Evolutionary conservation across 331 rosid species (phyloP).

Genomic region (Malus hybrid): DNA sequence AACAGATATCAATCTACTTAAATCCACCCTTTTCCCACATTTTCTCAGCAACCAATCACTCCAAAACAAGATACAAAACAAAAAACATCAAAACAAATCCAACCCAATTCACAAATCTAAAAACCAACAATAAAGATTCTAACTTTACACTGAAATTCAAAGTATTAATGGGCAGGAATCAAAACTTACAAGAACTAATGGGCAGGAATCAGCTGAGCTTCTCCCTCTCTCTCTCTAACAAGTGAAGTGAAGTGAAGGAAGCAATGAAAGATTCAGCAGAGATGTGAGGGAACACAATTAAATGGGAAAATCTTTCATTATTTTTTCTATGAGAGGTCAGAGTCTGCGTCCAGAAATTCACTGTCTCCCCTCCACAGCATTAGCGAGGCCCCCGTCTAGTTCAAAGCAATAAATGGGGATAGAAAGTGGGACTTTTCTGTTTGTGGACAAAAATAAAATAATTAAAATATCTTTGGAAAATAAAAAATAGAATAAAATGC

Average conservation of each 20-base stretch:
- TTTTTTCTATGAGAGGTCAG: background rate
- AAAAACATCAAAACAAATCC: slow-evolving; percentile 7
- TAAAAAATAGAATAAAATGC: background rate
- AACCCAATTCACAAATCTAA: slow-evolving; percentile 16
- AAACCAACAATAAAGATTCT: slow-evolving; percentile 2
- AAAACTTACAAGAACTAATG: slow-evolving; percentile 17
- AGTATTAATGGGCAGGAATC: background rate
- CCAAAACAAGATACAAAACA: background rate
- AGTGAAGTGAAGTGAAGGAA: background rate
- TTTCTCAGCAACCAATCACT: slow-evolving; percentile 16
- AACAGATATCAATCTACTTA: background rate
- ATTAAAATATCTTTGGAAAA: background rate
- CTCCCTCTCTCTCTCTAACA: background rate
- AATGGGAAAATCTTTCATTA: background rate
- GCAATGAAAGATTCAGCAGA: slow-evolving; percentile 13
- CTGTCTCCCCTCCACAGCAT: background rate
- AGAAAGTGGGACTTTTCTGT: background rate
- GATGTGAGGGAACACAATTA: background rate
- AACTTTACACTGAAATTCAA: background rate
- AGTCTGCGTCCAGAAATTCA: background rate
- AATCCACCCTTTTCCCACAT: slow-evolving; percentile 4
- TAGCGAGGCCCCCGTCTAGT: background rate
- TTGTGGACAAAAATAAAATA: background rate
- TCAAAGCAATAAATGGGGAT: slow-evolving; percentile 14
- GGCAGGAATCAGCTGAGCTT: slow-evolving; percentile 4